phyloP scores from a whole-genome alignment of 192 early-diverging fungal species.

The Coemansia sp. region DNA sequence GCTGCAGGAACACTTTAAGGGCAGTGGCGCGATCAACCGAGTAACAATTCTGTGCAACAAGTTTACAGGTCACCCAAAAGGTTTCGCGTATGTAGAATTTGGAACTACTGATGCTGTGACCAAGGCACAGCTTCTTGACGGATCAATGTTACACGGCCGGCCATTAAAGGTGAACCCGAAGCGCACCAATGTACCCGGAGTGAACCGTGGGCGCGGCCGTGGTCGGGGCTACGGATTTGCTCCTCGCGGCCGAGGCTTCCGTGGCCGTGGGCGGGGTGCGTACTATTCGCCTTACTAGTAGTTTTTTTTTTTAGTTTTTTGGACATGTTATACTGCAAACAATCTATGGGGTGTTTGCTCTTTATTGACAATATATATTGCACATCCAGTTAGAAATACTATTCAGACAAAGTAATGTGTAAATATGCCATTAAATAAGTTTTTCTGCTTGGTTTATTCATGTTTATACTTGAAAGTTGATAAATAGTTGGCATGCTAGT shows the following conservation, averaged over 20 bases:
- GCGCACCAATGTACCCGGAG: constrained; percentile 92
- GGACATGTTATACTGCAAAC: too few relatives aligned
- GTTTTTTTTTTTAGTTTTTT: not conserved
- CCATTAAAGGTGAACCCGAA: constrained; percentile 83
- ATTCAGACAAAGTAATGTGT: too few relatives aligned
- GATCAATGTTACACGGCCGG: constrained; percentile 85
- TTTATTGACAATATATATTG: too few relatives aligned
- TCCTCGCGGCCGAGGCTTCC: constrained; percentile 47
- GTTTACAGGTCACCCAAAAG: constrained; percentile 86
- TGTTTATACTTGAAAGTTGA: too few relatives aligned
- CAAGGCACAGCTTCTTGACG: constrained; percentile 84
- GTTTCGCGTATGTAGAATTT: constrained; percentile 97
- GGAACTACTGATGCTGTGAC: constrained; percentile 74
- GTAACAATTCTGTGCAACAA: constrained; percentile 96
- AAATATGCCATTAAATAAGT: too few relatives aligned
- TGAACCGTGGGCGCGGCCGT: constrained; percentile 70
- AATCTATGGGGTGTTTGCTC: too few relatives aligned
- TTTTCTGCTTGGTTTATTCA: too few relatives aligned
- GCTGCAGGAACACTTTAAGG: constrained; percentile 90
- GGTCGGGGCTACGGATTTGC: constrained; percentile 65
- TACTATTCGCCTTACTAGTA: constrained; percentile 42
- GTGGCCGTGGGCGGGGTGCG: constrained; percentile 45
- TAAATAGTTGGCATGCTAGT: too few relatives aligned
- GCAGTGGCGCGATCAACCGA: constrained; percentile 94
- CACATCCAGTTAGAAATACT: too few relatives aligned